Conservation (phyloP, 345 rosid genomes). For the Geranium rotundifolium region DNA sequence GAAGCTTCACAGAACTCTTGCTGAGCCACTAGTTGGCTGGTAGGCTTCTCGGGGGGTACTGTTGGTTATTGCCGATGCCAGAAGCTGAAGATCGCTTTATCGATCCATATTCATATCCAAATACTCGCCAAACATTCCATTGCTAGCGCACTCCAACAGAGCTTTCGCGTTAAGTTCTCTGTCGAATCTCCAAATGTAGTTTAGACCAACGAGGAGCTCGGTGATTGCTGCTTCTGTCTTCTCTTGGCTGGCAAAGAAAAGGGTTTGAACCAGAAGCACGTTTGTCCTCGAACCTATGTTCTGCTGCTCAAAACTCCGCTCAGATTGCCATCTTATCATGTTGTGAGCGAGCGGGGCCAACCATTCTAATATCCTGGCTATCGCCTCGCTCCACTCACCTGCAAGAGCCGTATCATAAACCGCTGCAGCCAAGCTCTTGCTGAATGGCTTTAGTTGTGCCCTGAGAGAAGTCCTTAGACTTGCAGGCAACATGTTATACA, state of each 20-base stretch:
- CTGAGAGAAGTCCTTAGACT: slow-evolving; percentile 59
- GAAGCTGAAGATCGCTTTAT: background rate
- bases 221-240: slow-evolving; percentile 85
- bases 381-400: slow-evolving; percentile 72
- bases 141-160: slow-evolving; percentile 54
- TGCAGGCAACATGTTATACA: slow-evolving; percentile 87
- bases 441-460: slow-evolving; percentile 62
- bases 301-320: slow-evolving; percentile 87
- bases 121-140: slow-evolving; percentile 49
- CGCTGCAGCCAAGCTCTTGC: slow-evolving; percentile 50
- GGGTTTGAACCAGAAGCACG: slow-evolving; percentile 82
- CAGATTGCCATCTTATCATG: slow-evolving; percentile 96
- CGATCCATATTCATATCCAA: slow-evolving; percentile 17
- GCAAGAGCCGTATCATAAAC: slow-evolving; percentile 59
- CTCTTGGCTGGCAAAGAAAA: slow-evolving; percentile 85
- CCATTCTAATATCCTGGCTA: slow-evolving; percentile 78
- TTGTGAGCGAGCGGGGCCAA: slow-evolving; percentile 91
- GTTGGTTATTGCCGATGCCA: background rate
- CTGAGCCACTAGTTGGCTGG: no score
- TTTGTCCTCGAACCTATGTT: slow-evolving; percentile 70
- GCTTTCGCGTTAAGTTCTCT: slow-evolving; percentile 70
- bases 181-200: slow-evolving; percentile 79
- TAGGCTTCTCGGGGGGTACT: background rate
- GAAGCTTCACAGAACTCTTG: no score
- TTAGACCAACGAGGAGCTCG: slow-evolving; percentile 93